Base-by-base conservation (phyloP, 441 rosid genomes). In the Mallotus repandus region DNA sequence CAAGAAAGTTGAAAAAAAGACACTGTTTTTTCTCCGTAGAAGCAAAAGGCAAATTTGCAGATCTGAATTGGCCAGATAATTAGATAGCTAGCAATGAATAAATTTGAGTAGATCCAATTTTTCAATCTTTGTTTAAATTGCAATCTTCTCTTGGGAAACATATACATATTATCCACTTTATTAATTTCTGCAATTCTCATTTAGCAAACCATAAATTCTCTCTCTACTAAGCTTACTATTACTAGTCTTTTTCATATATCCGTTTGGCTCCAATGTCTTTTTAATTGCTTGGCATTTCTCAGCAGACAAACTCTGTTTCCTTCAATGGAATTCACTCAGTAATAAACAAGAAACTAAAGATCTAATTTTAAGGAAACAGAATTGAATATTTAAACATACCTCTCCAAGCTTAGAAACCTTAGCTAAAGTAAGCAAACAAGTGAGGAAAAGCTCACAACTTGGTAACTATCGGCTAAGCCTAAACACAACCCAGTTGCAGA, bases 401-500 rank as follows among this genome's bases (percentile, higher is more conserved):
- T 38, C 41, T 6, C 4, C 41, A 38, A 81, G 96, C 69, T 83
- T 77, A 25, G 78, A 88, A 57, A 81, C 78, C 84, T 86, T 56
- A 25, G 41, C 41, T n/a, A n/a, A 38, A 38, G 4, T 38, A 38
- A 38, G 5, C 41, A 4, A 38, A 38, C 41, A 38, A 38, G 41
- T 38, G 41, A 38, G 7, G 1, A 5, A 38, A 38, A 38, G 41
- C 41, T 38, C 41, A 38, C 41, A 38, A 38, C 41, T 38, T 22
- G n/a, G n/a, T n/a, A 63, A 43, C 9, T 4, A 62, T 64, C n/a
- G 62, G 68, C n/a, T 60, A 52, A 22, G 5, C 63, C 25, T 16
- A 76, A 76, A 59, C 72, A 60, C 49, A 60, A 70, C 69, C 71
- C 70, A 70, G 63, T n/a, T 19, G 38, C 56, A 75, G 83, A 85